Evolutionary conservation across 768 basidiomycete species (phyloP).

Genomic region (Scleroderma citrinum): DNA sequence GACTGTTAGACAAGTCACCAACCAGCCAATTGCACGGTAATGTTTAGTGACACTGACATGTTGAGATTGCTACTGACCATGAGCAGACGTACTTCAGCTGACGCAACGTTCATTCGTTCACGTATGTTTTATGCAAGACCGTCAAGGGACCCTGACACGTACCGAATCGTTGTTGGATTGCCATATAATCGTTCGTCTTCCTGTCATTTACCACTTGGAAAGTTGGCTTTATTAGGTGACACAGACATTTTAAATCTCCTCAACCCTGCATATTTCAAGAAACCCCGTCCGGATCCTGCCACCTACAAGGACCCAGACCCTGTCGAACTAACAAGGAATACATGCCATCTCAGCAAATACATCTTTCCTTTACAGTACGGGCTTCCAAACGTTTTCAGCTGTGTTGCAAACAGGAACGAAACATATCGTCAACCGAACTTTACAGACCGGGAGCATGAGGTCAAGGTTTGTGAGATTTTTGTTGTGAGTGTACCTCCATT

Average conservation of each 20-base stretch:
- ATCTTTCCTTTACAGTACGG: constrained; percentile 81
- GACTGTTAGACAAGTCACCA: constrained; percentile 1
- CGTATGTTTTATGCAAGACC: constrained; percentile 69
- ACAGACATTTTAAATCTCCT: constrained; percentile 66
- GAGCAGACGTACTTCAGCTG: constrained; percentile 40
- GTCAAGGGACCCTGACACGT: constrained; percentile 42
- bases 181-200: constrained; percentile 54
- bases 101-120: constrained; percentile 46
- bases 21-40: constrained; percentile 19
- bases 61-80: constrained; percentile 3
- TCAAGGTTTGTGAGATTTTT: constrained; percentile 42
- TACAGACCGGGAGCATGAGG: constrained; percentile 59
- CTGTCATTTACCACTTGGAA: not conserved
- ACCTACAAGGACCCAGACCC: constrained; percentile 41
- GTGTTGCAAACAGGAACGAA: constrained; percentile 17
- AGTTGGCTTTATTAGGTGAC: not conserved
- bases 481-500: constrained; percentile 1
- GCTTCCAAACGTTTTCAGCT: constrained; percentile 52
- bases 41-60: not conserved
- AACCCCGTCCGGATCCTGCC: constrained; percentile 20
- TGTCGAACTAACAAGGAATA: constrained; percentile 40
- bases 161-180: constrained; percentile 54
- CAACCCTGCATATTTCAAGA: constrained; percentile 37
- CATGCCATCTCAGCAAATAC: constrained; percentile 70
- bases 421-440: constrained; percentile 43